phyloP scores from a whole-genome alignment of 78 protist species.

The Salpingoeca rosetta region DNA sequence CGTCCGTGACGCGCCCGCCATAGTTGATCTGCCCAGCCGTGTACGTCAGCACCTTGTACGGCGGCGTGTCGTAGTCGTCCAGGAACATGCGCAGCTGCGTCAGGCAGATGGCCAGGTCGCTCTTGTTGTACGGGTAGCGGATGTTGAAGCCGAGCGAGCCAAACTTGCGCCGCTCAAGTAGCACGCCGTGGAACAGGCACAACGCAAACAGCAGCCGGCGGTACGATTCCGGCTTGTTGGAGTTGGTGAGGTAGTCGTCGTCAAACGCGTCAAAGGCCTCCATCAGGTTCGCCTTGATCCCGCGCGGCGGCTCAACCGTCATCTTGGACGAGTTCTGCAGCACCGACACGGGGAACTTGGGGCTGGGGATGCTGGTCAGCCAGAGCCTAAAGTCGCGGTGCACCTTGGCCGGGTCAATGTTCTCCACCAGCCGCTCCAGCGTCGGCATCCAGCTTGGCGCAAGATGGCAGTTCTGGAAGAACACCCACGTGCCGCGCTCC shows the following conservation, averaged over 20 bases:
- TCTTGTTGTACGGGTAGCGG: constrained; percentile 61
- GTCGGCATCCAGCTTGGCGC: constrained; percentile 64
- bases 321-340: constrained; percentile 77
- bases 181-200: constrained; percentile 62
- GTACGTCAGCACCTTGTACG: constrained; percentile 56
- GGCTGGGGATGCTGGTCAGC: constrained; percentile 82
- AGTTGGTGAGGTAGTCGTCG: constrained; percentile 23
- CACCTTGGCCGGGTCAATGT: constrained; percentile 28
- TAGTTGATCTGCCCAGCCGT: constrained; percentile 74
- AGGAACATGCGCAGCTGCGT: constrained; percentile 49
- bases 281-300: constrained; percentile 59
- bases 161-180: constrained; percentile 70
- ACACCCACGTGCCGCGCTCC: constrained; percentile 77
- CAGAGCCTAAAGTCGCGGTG: constrained; percentile 76
- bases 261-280: constrained; percentile 30
- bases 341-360: constrained; percentile 72
- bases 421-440: constrained; percentile 53
- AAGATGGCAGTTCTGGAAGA: constrained; percentile 83
- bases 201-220: constrained; percentile 50
- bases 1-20: constrained; percentile 93
- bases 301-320: constrained; percentile 80
- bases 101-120: constrained; percentile 53
- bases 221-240: constrained; percentile 34
- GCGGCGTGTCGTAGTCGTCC: constrained; percentile 55
- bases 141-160: constrained; percentile 79